Percentiles rank a stretch among this genome's conserved stretches.
phyloP scores from a whole-genome alignment of 108 stramenopile genomes.

The Skeletonema menzelii region DNA sequence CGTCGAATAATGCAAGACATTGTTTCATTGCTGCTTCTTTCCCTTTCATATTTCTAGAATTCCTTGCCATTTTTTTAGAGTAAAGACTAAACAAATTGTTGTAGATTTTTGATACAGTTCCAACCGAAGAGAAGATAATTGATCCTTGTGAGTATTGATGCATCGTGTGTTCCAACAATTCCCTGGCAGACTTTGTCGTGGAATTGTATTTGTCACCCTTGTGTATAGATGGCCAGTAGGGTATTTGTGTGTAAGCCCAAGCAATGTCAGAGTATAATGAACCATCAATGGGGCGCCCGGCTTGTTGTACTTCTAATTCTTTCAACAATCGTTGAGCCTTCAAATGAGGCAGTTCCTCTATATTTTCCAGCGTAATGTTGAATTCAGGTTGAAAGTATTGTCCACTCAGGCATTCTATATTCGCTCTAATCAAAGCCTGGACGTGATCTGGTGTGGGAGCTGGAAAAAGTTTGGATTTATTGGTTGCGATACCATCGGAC shows the following conservation, averaged over 20 bases:
- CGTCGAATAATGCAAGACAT: conserved; percentile 24
- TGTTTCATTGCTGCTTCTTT: conserved; percentile 11
- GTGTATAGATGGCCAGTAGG: conserved; percentile 27
- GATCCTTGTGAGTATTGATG: conserved; percentile 16
- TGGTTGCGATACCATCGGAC: conserved; percentile 6
- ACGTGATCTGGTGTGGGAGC: conserved; percentile 33
- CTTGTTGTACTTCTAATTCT: conserved; percentile 11
- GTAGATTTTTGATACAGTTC: conserved; percentile 38
- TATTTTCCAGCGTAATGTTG: conserved; percentile 11
- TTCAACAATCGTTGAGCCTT: conserved; percentile 27
- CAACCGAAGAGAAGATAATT: conserved; percentile 13
- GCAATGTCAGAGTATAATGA: conserved; percentile 23
- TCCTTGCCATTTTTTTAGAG: background rate
- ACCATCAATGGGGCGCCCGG: conserved; percentile 23
- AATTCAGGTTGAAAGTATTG: conserved; percentile 19
- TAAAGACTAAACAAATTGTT: conserved; percentile 24
- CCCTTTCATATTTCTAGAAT: conserved; percentile 25
- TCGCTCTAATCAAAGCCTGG: conserved; percentile 18
- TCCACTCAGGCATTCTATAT: conserved; percentile 27
- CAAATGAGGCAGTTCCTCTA: conserved; percentile 30
- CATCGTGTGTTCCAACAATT: conserved; percentile 17
- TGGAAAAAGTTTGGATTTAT: conserved; percentile 22
- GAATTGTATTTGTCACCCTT: conserved; percentile 2
- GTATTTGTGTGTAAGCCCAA: conserved; percentile 37
- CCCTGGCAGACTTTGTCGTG: conserved; percentile 11